phyloP scores from a whole-genome alignment of 2,329 filamentous ascomycete species.

The Cordyceps cicadae region DNA sequence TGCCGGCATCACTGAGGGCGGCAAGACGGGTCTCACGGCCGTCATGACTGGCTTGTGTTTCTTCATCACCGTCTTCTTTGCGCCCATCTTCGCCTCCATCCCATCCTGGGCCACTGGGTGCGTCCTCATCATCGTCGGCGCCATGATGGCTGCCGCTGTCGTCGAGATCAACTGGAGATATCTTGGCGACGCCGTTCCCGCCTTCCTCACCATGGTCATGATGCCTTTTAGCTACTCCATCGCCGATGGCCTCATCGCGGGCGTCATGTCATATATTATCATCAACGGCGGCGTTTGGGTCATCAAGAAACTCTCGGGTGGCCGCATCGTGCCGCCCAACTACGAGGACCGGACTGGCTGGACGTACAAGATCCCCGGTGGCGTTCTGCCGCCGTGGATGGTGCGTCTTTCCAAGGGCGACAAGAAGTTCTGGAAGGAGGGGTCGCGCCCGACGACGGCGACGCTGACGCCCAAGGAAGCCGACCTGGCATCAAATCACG shows the following conservation, averaged over 20 bases:
- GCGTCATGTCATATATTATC: conserved; percentile 66
- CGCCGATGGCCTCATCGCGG: conserved; percentile 75
- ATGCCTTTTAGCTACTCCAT: conserved; percentile 92
- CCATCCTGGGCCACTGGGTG: conserved; percentile 85
- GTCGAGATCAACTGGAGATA: conserved; percentile 86
- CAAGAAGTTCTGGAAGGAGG: conserved; percentile 61
- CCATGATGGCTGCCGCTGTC: conserved; percentile 72
- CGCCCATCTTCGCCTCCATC: conserved; percentile 82
- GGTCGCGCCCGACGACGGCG: conserved; percentile 8
- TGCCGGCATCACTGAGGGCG: conserved; percentile 81
- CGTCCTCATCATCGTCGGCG: conserved; percentile 80
- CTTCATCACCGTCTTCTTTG: conserved; percentile 82
- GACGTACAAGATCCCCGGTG: conserved; percentile 70
- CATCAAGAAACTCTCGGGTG: conserved; percentile 56
- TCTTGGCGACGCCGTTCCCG: conserved; percentile 73
- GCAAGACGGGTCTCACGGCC: conserved; percentile 75
- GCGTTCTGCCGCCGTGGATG: conserved; percentile 68
- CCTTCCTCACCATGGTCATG: conserved; percentile 72
- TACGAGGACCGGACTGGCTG: conserved; percentile 71
- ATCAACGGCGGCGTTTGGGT: conserved; percentile 66
- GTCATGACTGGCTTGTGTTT: conserved; percentile 74
- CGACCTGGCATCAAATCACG: conserved; percentile 5
- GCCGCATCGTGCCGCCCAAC: conserved; percentile 65
- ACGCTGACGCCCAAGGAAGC: conserved; percentile 6
- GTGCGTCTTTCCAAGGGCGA: conserved; percentile 55